phyloP scores from a whole-genome alignment of 2,329 filamentous ascomycete genomes.

The Chaetomiaceae sp. region DNA sequence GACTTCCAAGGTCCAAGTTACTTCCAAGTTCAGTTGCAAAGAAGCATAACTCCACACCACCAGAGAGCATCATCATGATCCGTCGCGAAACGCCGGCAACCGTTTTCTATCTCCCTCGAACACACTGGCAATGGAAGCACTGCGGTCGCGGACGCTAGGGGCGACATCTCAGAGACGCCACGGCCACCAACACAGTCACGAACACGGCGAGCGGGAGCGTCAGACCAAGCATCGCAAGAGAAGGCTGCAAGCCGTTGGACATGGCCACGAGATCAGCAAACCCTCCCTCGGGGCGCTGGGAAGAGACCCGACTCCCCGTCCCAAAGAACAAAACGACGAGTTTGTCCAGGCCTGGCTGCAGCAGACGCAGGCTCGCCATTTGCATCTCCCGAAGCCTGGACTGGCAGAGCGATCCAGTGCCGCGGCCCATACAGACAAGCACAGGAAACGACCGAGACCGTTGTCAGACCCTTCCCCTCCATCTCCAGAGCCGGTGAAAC shows the following conservation, averaged over 20 bases:
- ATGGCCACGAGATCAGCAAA: neutral
- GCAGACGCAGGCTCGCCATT: slow-evolving; percentile 14
- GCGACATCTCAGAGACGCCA: neutral
- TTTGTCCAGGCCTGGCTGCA: slow-evolving; percentile 25
- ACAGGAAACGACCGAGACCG: slow-evolving; percentile 18
- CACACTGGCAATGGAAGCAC: slow-evolving; percentile 4
- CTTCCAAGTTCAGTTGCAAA: too few species aligned
- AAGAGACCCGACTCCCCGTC: neutral
- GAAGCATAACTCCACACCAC: too few species aligned
- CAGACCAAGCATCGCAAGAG: neutral
- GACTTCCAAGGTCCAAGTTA: too few species aligned
- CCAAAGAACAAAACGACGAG: slow-evolving; percentile 10
- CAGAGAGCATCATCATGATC: neutral
- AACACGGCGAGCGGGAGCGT: neutral
- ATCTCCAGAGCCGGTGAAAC: slow-evolving; percentile 19
- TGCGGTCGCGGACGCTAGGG: neutral
- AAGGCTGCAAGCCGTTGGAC: neutral
- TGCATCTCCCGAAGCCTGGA: neutral
- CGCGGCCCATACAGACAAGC: neutral
- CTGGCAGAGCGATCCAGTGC: neutral
- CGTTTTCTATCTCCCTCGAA: neutral
- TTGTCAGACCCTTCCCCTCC: slow-evolving; percentile 14
- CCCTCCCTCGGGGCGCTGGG: neutral
- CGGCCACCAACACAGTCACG: neutral
- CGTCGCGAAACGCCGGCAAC: neutral